A percentile compares a stretch with the other conserved stretches of the same genome.
Evolutionary conservation across 768 basidiomycete species (phyloP).

Genomic region (Russula lepida): DNA sequence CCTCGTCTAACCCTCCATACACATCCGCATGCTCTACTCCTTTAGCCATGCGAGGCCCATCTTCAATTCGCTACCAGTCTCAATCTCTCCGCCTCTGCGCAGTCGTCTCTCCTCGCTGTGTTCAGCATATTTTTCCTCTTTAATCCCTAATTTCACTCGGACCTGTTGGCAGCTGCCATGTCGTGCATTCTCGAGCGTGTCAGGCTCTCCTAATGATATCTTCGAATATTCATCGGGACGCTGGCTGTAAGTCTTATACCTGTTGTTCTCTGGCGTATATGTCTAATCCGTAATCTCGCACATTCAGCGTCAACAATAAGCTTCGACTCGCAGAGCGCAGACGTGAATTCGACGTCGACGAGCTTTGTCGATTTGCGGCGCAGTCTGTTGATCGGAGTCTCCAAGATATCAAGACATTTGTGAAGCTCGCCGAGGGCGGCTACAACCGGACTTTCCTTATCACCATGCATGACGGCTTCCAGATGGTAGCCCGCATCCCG

Average conservation of each 20-base stretch:
- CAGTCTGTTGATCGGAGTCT: no score
- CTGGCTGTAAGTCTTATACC: no score
- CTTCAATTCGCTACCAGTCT: neutral
- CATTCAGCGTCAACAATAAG: neutral
- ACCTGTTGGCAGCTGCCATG: neutral
- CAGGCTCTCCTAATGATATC: neutral
- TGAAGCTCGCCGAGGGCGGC: no score
- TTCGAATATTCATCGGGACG: no score
- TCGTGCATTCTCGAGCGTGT: neutral
- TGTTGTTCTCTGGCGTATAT: no score
- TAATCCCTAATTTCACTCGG: neutral
- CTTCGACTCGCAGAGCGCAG: no score
- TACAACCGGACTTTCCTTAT: no score
- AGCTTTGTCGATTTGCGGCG: no score
- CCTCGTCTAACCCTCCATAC: neutral
- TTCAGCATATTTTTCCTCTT: neutral
- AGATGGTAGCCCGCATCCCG: no score
- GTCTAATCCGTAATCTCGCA: neutral
- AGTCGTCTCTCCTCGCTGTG: neutral
- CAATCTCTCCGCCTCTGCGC: neutral
- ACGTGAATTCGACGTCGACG: no score
- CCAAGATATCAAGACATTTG: no score
- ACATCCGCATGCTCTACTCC: neutral
- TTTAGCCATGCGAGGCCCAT: neutral
- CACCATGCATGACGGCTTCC: no score